Evolutionary conservation across 2,329 filamentous ascomycete genomes (phyloP), one percentile per base, ranked within the genome.

Genomic region (Talaromyces verruculosus): DNA sequence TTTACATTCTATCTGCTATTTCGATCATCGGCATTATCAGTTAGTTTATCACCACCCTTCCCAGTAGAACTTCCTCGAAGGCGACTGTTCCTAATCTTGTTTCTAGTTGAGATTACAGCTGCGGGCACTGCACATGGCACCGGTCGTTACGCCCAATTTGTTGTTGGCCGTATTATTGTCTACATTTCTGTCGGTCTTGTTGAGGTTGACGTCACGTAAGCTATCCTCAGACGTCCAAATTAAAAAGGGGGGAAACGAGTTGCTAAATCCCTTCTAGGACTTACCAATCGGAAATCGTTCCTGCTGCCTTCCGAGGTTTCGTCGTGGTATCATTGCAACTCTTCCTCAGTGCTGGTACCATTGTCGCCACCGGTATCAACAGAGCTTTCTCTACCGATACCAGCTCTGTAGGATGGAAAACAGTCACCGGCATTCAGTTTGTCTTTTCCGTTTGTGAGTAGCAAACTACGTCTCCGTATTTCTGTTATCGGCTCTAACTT

Each of bases 221-320:
- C 8, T 22, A 45, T 10, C 33, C 33, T 35, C 33, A 35, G 33
- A 35, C 33, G 33, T 10, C 33, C 7, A 35, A 45, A 45, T 5
- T 8, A 8, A 19, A 35, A 35, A 11, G 33, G 10, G 10, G 8
- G 8, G 33, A 35, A 3, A 35, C 33, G 33, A 35, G 33, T 35
- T 8, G 33, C 33, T 35, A 35, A 35, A 11, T 35, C 1, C 8
- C 10, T 11, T 35, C 33, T 35, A 69, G 68, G 11, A 70, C 68
- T 7, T 71, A 69, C 43, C 70, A 71, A 35, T 67, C 70, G 3
- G 70, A 71, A 53, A 69, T 71, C 55, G 69, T 70, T 2, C 70
- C 70, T 5, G 63, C 67, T 51, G 61, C 58, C n/a, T 47, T 69
- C 28, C 69, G 70, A 22, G 70, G 70, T 19, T 65, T 69, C 35